Evolutionary conservation across 768 basidiomycete species (phyloP).

Genomic region (Termitomyces sp.): DNA sequence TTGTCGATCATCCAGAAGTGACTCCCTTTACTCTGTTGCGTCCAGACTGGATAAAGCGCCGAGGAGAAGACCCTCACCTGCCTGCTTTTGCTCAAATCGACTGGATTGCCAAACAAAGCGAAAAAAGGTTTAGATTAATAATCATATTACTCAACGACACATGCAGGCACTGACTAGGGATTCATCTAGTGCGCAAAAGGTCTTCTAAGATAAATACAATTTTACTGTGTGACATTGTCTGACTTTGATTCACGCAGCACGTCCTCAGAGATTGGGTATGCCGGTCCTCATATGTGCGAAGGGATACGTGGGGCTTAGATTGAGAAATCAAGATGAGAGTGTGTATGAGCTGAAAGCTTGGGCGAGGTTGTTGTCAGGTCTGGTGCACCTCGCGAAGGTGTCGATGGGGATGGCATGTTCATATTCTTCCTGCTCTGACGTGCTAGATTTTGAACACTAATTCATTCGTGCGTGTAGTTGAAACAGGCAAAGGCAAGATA

Average conservation of each 20-base stretch:
- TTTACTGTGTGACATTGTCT: too few relatives aligned
- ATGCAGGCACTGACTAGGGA: too few relatives aligned
- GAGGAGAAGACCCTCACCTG: neutral
- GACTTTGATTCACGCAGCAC: too few relatives aligned
- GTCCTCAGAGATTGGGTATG: too few relatives aligned
- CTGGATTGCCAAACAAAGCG: too few relatives aligned
- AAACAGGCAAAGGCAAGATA: neutral
- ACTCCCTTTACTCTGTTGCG: neutral
- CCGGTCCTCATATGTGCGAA: neutral
- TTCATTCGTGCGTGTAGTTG: neutral
- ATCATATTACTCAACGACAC: too few relatives aligned
- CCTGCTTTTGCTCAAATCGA: neutral
- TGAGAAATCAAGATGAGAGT: slow-evolving; percentile 28
- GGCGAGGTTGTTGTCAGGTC: slow-evolving; percentile 26
- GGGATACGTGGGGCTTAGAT: slow-evolving; percentile 19
- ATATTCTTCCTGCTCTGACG: neutral
- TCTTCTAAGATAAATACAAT: too few relatives aligned
- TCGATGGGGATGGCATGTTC: neutral
- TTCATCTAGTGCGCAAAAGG: too few relatives aligned
- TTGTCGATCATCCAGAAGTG: neutral
- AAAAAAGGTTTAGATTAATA: too few relatives aligned
- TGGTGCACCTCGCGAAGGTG: neutral
- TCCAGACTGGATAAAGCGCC: neutral
- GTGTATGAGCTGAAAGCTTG: slow-evolving; percentile 26
- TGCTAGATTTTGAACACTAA: neutral